Conservation (phyloP, 805 yeast species). For the Myxozyma nipponensis region DNA sequence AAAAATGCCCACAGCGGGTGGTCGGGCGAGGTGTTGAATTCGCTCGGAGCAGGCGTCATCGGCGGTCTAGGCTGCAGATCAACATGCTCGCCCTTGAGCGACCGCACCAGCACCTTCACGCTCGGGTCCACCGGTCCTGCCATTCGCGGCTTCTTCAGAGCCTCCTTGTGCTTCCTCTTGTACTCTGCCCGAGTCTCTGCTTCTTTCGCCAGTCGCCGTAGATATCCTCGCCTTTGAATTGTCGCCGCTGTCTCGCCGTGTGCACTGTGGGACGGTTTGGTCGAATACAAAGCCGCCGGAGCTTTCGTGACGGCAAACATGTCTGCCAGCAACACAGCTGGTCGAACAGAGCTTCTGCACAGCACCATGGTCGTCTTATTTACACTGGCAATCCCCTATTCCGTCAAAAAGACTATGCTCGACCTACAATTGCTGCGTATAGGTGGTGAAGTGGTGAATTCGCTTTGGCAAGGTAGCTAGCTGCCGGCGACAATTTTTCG, state of each 20-base stretch:
- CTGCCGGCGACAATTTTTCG: too few relatives aligned
- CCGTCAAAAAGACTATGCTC: too few relatives aligned
- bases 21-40: constrained; percentile 56
- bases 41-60: constrained; percentile 82
- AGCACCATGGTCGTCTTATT: too few relatives aligned
- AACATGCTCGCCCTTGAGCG: constrained; percentile 16
- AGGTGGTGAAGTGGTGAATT: too few relatives aligned
- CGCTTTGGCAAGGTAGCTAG: too few relatives aligned
- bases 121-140: constrained; percentile 7
- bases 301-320: not conserved
- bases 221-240: not conserved
- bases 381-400: too few relatives aligned
- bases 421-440: too few relatives aligned
- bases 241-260: not conserved
- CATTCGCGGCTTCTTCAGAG: not conserved
- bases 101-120: constrained; percentile 12
- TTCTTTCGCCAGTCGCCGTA: not conserved
- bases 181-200: not conserved
- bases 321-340: too few relatives aligned
- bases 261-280: too few relatives aligned
- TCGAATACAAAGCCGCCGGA: too few relatives aligned
- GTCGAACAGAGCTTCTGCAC: too few relatives aligned
- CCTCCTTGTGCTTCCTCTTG: not conserved
- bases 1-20: constrained; percentile 97
- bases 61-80: constrained; percentile 48